These are phyloP conservation scores for Acrocalymma vagum DNA, from an alignment of 2,329 filamentous ascomycete species.

Conservation along the genomic window DNA sequence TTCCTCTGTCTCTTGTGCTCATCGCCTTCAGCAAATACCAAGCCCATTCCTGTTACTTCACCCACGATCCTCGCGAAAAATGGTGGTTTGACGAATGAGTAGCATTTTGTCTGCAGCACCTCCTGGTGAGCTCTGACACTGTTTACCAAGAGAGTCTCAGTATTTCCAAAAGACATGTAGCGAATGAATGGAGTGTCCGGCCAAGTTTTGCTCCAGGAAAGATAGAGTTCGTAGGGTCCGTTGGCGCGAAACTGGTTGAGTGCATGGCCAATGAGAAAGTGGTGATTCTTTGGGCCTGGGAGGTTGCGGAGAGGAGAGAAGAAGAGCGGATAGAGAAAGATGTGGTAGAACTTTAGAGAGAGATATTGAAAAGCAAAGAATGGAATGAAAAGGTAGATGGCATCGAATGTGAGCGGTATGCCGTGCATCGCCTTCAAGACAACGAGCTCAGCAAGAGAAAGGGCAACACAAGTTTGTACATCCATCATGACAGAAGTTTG, in stretches of 20 bases:
- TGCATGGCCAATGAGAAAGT: conserved; percentile 18
- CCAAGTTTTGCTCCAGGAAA: conserved; percentile 13
- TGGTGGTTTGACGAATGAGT: conserved; percentile 19
- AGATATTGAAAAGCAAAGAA: conserved; percentile 17
- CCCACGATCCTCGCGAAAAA: conserved; percentile 19
- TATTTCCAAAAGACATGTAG: conserved; percentile 19
- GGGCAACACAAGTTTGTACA: conserved; percentile 13
- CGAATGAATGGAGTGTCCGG: conserved; percentile 19
- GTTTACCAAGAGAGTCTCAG: conserved; percentile 19
- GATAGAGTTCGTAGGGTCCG: conserved; percentile 14
- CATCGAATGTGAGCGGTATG: not conserved
- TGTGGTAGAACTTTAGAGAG: conserved; percentile 19
- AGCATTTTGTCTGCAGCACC: conserved; percentile 20
- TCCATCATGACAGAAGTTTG: conserved; percentile 11
- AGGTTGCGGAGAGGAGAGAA: conserved; percentile 22
- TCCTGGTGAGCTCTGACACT: conserved; percentile 16
- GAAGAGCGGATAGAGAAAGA: conserved; percentile 25
- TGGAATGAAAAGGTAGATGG: conserved; percentile 5
- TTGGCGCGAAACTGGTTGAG: conserved; percentile 19
- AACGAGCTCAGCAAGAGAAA: conserved; percentile 12
- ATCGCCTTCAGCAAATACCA: conserved; percentile 15
- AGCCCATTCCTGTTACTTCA: conserved; percentile 19
- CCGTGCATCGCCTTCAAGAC: conserved; percentile 10
- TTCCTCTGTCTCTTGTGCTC: conserved; percentile 36
- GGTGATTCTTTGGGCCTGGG: conserved; percentile 17